Conservation (phyloP, 192 early-diverging fungal species). For the Backusella mclennaniae region DNA sequence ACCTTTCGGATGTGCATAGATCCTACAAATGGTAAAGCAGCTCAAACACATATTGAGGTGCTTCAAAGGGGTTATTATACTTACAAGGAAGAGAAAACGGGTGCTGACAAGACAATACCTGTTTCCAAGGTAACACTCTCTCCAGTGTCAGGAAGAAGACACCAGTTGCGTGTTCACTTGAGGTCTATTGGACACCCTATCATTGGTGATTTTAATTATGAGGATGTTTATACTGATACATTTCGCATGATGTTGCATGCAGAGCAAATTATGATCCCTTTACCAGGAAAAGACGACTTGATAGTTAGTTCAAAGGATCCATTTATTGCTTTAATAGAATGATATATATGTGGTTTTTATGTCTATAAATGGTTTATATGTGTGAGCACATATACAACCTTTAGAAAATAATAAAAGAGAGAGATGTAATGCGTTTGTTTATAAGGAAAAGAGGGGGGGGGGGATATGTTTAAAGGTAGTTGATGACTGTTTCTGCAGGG, state of each 20-base stretch:
- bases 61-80: constrained; percentile 30
- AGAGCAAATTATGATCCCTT: constrained; percentile 30
- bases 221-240: constrained; percentile 35
- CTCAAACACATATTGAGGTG: constrained; percentile 31
- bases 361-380: constrained; percentile 5
- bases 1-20: constrained; percentile 37
- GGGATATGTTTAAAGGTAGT: constrained; percentile 19
- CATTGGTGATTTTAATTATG: constrained; percentile 44
- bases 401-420: neutral
- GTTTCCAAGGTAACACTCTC: constrained; percentile 27
- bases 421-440: neutral
- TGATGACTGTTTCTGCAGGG: constrained; percentile 24
- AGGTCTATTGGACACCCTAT: constrained; percentile 38
- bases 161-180: constrained; percentile 40
- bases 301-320: constrained; percentile 2
- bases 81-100: constrained; percentile 18
- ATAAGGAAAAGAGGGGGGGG: neutral
- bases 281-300: neutral
- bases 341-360: neutral
- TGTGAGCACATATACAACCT: neutral
- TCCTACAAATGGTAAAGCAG: constrained; percentile 17
- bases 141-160: constrained; percentile 36
- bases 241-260: constrained; percentile 48
- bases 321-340: constrained; percentile 4
- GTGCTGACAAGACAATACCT: neutral